phyloP scores from a whole-genome alignment of 495 filamentous ascomycete genomes.

The Beverwykella pulmonaria region DNA sequence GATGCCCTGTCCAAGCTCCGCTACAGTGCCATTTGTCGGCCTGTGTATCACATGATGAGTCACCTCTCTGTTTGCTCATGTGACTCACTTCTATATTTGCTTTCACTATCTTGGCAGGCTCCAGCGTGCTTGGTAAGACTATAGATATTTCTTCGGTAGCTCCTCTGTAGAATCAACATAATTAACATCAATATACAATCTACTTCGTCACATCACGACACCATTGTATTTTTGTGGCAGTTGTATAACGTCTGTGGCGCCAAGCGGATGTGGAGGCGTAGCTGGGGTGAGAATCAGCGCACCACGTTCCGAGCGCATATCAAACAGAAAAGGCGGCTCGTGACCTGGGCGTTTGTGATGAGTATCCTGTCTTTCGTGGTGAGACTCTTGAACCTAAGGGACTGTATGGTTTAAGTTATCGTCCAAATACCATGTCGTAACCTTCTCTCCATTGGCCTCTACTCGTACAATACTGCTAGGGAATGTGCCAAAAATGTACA shows the following conservation, averaged over 20 bases:
- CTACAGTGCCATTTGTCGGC: too few relatives aligned
- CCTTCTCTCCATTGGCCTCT: neutral
- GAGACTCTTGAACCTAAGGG: neutral
- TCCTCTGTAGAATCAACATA: too few relatives aligned
- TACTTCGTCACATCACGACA: slow-evolving; percentile 14
- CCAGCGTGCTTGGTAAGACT: too few relatives aligned
- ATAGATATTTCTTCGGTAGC: too few relatives aligned
- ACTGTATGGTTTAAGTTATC: neutral
- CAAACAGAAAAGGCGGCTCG: neutral
- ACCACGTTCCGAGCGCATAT: slow-evolving; percentile 1
- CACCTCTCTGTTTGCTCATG: too few relatives aligned
- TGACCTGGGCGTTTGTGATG: neutral
- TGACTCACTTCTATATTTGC: too few relatives aligned
- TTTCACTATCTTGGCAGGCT: too few relatives aligned
- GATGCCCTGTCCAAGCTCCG: neutral
- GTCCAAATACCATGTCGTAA: slow-evolving; percentile 2
- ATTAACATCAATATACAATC: too few relatives aligned
- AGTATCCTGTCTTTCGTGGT: neutral
- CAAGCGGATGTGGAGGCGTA: neutral
- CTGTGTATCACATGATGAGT: too few relatives aligned
- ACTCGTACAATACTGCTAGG: slow-evolving; percentile 4
- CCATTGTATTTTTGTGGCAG: slow-evolving; percentile 9
- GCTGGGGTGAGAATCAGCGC: neutral
- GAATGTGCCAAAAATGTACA: slow-evolving; percentile 11
- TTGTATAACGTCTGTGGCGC: slow-evolving; percentile 3